Evolutionary conservation across 768 basidiomycete species (phyloP).

Genomic region (Boletus rubescentipes): DNA sequence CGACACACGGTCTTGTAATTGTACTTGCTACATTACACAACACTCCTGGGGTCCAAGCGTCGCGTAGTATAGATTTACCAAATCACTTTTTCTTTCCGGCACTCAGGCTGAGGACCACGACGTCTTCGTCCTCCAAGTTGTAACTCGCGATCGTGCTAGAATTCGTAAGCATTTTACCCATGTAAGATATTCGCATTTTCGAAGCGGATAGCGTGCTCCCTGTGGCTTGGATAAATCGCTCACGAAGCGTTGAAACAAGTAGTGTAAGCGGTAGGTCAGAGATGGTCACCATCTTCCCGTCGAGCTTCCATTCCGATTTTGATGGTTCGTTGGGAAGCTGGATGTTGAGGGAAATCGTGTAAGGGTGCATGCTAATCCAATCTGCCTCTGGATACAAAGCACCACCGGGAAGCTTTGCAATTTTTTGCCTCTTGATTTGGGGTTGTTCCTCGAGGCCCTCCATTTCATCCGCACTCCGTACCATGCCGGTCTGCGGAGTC

Average conservation of each 20-base stretch:
- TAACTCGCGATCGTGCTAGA: constrained; percentile 79
- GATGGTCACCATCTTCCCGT: constrained; percentile 75
- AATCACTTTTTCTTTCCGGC: constrained; percentile 70
- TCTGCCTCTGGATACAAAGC: constrained; percentile 83
- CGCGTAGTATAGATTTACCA: background rate
- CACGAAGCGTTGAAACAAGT: constrained; percentile 85
- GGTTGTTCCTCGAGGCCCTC: constrained; percentile 69
- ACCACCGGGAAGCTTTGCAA: constrained; percentile 84
- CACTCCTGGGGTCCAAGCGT: constrained; percentile 4
- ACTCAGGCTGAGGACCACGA: constrained; percentile 72
- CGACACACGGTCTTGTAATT: constrained; percentile 14
- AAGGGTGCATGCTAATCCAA: constrained; percentile 90
- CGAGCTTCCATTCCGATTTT: constrained; percentile 92
- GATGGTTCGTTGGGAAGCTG: constrained; percentile 81
- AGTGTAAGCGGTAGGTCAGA: constrained; percentile 82
- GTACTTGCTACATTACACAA: constrained; percentile 10
- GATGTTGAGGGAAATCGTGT: constrained; percentile 82
- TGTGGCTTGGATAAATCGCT: constrained; percentile 78
- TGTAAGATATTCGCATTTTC: constrained; percentile 75
- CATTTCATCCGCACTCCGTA: constrained; percentile 81
- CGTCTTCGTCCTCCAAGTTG: constrained; percentile 91
- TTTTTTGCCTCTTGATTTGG: constrained; percentile 83
- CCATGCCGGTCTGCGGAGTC: constrained; percentile 67
- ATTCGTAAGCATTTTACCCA: constrained; percentile 86
- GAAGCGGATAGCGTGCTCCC: constrained; percentile 81